A percentile compares a stretch with the other conserved stretches of the same genome.
phyloP scores from a whole-genome alignment of 2,329 filamentous ascomycete species.

The Bipolaris sorokiniana region DNA sequence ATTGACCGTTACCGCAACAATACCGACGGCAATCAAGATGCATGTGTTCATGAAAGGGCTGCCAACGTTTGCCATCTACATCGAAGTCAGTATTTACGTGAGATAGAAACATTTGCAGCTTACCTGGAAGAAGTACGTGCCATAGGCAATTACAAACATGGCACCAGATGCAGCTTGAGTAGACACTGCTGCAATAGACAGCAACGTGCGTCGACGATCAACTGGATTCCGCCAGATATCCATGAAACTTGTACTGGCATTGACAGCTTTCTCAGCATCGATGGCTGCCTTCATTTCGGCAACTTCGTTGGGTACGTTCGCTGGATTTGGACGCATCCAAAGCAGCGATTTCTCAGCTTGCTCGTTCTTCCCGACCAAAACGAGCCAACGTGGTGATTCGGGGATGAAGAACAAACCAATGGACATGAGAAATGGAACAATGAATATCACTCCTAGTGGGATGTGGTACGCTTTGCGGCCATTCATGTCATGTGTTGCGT shows the following conservation, averaged over 20 bases:
- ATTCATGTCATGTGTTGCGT: conserved; percentile 48
- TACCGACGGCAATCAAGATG: conserved; percentile 62
- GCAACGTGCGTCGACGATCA: conserved; percentile 58
- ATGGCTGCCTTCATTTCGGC: conserved; percentile 38
- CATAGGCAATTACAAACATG: conserved; percentile 54
- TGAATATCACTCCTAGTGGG: conserved; percentile 61
- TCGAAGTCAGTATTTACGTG: neutral
- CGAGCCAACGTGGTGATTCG: conserved; percentile 55
- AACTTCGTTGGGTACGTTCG: conserved; percentile 29
- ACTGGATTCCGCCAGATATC: conserved; percentile 61
- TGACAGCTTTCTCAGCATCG: conserved; percentile 51
- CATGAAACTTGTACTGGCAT: conserved; percentile 57
- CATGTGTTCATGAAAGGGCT: conserved; percentile 63
- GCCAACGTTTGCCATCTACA: conserved; percentile 38
- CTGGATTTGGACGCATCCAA: conserved; percentile 38
- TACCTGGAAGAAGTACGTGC: conserved; percentile 43
- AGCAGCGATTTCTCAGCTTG: conserved; percentile 29
- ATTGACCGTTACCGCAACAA: conserved; percentile 61
- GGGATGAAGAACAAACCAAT: conserved; percentile 48
- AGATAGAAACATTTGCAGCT: neutral
- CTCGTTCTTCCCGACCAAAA: conserved; percentile 28
- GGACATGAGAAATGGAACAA: conserved; percentile 57
- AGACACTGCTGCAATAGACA: conserved; percentile 57
- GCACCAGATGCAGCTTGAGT: conserved; percentile 62
- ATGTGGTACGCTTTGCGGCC: conserved; percentile 50